Base-by-base conservation (phyloP, 164 flowering plant genomes). In the Vitis rotundifolia region DNA sequence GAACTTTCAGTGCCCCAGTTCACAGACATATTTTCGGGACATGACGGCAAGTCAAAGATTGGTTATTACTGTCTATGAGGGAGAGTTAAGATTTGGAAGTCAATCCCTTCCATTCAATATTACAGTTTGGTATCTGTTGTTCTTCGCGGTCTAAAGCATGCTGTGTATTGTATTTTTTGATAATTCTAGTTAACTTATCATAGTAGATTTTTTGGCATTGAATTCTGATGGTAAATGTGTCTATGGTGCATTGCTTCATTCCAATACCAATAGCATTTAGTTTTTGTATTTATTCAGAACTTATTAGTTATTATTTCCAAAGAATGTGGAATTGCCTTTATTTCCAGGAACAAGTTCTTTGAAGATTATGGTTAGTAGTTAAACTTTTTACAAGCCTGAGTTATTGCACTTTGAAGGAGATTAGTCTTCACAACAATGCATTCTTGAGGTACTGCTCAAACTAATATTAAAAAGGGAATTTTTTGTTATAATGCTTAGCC, bases 11-110 rank as follows among this genome's bases (percentile, higher is more conserved):
- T 61, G 74, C 90, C n/a, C 71, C 67, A 55, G 88, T 93, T 56
- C 99, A 95, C 84, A 93, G 95, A 93, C 93, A 93, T 81, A 83
- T 95, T 59, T 95, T 61, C 73, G 99, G 99, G 73, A 74, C 93
- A 61, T 95, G 78, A 76, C 26, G 70, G 68, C 51, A n/a, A 9
- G 1, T 60, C 16, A 15, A 13, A 10, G 60, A 48, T 28, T 18
- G 14, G 31, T 19, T 61, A 66, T 64, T 16, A 52, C 50, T 63
- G 15, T 59, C 50, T 47, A 52, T 18, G 22, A 31, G 66, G 68
- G 61, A 68, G 73, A 68, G 67, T 49, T 15, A 61, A 72, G 58
- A 57, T 49, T 54, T 62, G 63, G 58, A 69, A 59, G 29, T 74
- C 63, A 28, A 58, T 68, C 59, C 57, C 63, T 61, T 8, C 47